Conservation (phyloP, 2,329 filamentous ascomycete genomes). For the Fusarium sp. region DNA sequence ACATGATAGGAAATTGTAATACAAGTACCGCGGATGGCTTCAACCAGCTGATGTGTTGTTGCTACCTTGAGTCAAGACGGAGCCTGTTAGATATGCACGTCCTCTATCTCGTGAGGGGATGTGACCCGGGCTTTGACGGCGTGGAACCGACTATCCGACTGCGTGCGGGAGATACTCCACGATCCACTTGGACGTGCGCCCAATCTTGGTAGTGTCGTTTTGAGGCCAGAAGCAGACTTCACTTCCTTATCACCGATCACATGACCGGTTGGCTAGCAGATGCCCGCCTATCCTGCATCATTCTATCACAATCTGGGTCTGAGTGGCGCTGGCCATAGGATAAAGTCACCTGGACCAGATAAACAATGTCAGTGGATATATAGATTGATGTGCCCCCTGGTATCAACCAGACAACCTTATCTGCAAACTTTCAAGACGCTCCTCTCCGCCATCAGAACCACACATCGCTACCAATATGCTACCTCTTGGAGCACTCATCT, state of each 20-base stretch:
- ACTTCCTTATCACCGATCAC: conserved; percentile 37
- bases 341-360: conserved; percentile 1
- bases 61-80: not conserved
- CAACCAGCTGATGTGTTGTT: conserved; percentile 33
- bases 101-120: conserved; percentile 24
- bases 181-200: conserved; percentile 14
- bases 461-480: conserved; percentile 14
- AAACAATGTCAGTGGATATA: conserved; percentile 9
- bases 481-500: conserved; percentile 18
- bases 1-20: conserved; percentile 33
- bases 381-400: conserved; percentile 11
- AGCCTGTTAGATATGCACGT: not conserved
- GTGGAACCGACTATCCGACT: conserved; percentile 29
- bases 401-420: not conserved
- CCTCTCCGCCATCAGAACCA: not conserved
- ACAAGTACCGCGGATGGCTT: conserved; percentile 32
- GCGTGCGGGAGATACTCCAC: conserved; percentile 14
- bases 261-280: conserved; percentile 26
- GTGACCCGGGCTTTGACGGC: conserved; percentile 29
- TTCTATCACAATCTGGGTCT: not conserved
- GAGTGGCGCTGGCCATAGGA: conserved; percentile 20
- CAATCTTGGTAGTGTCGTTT: conserved; percentile 23
- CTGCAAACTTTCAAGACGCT: not conserved
- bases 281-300: conserved; percentile 25
- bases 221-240: not conserved